Conservation (phyloP, 2,329 filamentous ascomycete species). For the Verticillium dahliae region DNA sequence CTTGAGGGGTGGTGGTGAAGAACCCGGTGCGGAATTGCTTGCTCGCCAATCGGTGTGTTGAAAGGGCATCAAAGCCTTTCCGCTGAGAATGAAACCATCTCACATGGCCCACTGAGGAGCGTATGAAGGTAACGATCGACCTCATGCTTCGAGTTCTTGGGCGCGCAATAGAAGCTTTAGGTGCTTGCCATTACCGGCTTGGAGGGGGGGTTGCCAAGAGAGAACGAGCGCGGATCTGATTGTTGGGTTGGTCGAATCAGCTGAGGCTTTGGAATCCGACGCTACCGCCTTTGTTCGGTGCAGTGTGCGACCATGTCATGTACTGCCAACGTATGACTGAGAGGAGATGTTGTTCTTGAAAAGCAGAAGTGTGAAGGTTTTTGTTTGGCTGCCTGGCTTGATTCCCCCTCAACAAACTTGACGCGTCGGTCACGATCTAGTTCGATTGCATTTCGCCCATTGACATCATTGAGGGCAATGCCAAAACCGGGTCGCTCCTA, state of each 20-base stretch:
- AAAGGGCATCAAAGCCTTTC: background rate
- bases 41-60: background rate
- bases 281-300: background rate
- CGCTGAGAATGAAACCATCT: background rate
- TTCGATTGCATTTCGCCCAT: background rate
- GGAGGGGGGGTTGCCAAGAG: background rate
- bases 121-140: background rate
- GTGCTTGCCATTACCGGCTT: background rate
- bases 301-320: background rate
- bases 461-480: background rate
- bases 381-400: background rate
- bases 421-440: background rate
- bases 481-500: background rate
- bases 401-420: background rate
- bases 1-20: slow-evolving; percentile 11
- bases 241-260: background rate
- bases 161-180: background rate
- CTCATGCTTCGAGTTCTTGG: slow-evolving; percentile 1
- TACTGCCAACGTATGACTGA: background rate
- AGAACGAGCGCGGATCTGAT: background rate
- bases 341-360: background rate
- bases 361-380: background rate
- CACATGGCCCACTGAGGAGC: background rate
- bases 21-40: slow-evolving; percentile 13
- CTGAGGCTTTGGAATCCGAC: background rate